These are phyloP conservation scores for Blastobotrys capitulatus DNA, from an alignment of 1,139 yeast species.

Conservation along the genomic window DNA sequence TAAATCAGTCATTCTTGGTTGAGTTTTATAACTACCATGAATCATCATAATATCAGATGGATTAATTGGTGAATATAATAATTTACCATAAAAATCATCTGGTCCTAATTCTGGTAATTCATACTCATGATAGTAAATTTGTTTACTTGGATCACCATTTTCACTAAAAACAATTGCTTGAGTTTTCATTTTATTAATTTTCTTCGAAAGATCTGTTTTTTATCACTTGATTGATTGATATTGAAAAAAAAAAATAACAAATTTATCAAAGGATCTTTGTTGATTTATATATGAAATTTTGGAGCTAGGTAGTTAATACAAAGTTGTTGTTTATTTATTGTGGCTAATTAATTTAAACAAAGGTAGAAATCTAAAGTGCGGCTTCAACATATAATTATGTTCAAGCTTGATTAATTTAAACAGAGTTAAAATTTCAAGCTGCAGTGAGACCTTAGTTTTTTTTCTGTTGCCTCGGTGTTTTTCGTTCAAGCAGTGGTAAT, in stretches of 20 bases:
- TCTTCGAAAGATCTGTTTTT: not conserved
- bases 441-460: too few relatives aligned
- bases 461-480: too few relatives aligned
- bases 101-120: slow-evolving; percentile 28
- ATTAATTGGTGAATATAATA: slow-evolving; percentile 84
- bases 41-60: slow-evolving; percentile 90
- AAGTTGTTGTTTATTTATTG: too few relatives aligned
- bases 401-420: too few relatives aligned
- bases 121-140: slow-evolving; percentile 9
- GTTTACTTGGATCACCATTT: slow-evolving; percentile 31
- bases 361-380: too few relatives aligned
- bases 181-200: not conserved
- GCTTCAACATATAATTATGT: too few relatives aligned
- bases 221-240: not conserved
- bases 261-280: too few relatives aligned
- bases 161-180: slow-evolving; percentile 25
- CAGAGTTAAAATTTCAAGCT: too few relatives aligned
- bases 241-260: not conserved
- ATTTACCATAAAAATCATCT: slow-evolving; percentile 48
- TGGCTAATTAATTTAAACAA: too few relatives aligned
- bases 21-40: slow-evolving; percentile 91
- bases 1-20: slow-evolving; percentile 52
- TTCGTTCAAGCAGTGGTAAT: too few relatives aligned
- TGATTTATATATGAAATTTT: too few relatives aligned
- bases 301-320: too few relatives aligned